Conservation (phyloP, 1,139 yeast species). For the Magnusiomyces tetraspermus region DNA sequence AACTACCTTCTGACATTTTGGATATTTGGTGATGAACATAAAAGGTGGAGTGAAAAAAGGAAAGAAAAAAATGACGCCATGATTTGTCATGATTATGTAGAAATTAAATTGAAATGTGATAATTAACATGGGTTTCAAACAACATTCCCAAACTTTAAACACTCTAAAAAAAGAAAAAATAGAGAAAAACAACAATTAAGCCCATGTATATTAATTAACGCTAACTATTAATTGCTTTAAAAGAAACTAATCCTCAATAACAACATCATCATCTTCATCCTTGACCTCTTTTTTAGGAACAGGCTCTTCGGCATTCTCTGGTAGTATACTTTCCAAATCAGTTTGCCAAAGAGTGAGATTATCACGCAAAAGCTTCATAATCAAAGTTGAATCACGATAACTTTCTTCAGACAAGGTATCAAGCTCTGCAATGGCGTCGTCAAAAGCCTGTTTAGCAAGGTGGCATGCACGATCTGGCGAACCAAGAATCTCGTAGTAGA, state of each 20-base stretch:
- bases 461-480: conserved; percentile 99
- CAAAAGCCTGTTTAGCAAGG: conserved; percentile 98
- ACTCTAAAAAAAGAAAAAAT: too few species aligned
- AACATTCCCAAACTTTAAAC: too few species aligned
- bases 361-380: conserved; percentile 98
- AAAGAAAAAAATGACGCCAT: not conserved
- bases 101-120: not conserved
- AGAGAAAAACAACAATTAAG: too few species aligned
- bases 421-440: conserved; percentile 97
- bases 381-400: conserved; percentile 94
- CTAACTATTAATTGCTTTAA: too few species aligned
- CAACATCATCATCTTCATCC: too few species aligned
- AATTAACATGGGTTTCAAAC: too few species aligned
- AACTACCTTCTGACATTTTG: not conserved
- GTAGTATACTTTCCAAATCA: too few species aligned
- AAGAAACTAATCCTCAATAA: too few species aligned
- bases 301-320: too few species aligned
- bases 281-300: too few species aligned
- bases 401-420: conserved; percentile 97
- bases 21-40: not conserved
- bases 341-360: conserved; percentile 97
- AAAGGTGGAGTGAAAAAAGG: not conserved
- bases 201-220: too few species aligned
- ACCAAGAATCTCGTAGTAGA: conserved; percentile 95
- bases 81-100: not conserved